These are phyloP conservation scores for Sarcodon aspratus DNA, from an alignment of 768 basidiomycete species.

Conservation along the genomic window DNA sequence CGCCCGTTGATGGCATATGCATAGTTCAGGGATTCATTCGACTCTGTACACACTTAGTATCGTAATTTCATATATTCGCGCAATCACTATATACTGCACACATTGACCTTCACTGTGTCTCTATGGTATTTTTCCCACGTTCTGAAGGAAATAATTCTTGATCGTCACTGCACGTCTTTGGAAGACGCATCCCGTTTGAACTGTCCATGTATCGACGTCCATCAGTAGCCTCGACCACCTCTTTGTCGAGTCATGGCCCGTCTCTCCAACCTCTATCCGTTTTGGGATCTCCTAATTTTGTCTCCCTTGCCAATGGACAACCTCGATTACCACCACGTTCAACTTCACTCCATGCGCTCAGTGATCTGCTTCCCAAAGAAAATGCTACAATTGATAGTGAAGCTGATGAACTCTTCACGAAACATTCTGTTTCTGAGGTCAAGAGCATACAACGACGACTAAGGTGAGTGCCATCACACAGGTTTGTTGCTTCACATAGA, in stretches of 20 bases:
- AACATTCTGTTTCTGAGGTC: conserved; percentile 61
- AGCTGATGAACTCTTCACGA: conserved; percentile 68
- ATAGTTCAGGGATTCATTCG: too few species aligned
- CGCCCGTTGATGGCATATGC: too few species aligned
- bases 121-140: too few species aligned
- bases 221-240: not conserved
- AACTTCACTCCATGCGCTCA: conserved; percentile 9
- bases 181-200: not conserved
- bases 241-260: not conserved
- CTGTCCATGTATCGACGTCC: not conserved
- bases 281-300: not conserved
- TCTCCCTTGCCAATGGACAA: not conserved
- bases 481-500: not conserved
- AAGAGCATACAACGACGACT: conserved; percentile 55
- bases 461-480: conserved; percentile 31
- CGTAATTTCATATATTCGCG: too few species aligned
- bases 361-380: conserved; percentile 1
- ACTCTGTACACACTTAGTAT: too few species aligned
- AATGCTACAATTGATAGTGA: conserved; percentile 23
- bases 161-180: too few species aligned
- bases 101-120: too few species aligned
- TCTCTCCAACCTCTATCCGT: not conserved
- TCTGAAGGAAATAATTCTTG: too few species aligned
- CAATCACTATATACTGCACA: too few species aligned
- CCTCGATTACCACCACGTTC: conserved; percentile 6